Evolutionary conservation across 2,329 filamentous ascomycete genomes (phyloP), one percentile per base, ranked within the genome.

Genomic region (Helicocarpus griseus): DNA sequence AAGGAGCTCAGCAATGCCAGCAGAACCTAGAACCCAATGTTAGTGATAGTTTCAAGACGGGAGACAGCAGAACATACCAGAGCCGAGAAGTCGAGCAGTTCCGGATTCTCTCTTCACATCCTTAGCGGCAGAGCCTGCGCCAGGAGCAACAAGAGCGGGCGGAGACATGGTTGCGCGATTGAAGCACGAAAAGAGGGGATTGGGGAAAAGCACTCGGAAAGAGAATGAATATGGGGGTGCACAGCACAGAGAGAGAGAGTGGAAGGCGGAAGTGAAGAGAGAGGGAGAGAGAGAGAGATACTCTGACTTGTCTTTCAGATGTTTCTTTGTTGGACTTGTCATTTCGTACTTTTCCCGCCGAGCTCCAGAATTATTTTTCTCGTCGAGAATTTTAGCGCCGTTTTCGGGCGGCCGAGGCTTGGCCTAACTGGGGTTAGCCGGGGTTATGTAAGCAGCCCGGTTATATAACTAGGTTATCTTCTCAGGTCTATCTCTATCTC

Each of bases 1-100:
- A 65, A 89, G 82, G 65, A 96, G 77, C 74, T 96, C 91, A 63
- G 90, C 85, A 69, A 96, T 91, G 76, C 90, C 90, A 66, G 90
- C 89, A 66, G 84, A 88, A 65, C 90, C 90, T 96, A 62, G 48
- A 50, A 49, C 22, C 46, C 56, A 49, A 55, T 45, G 46, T 59
- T 49, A 59, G 54, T 48, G 53, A 51, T 50, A 49, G 26, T 9
- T 5, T 22, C n/a, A 44, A 48, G 5, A 31, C 40, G 11, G 5
- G 24, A 26, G 38, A 58, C 69, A 35, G 70, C 26, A 35, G 40
- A 45, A 57, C 71, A 51, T 76, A 96, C 93, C 93, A 65, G 93
- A 96, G 63, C 93, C 93, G 59, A 96, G 76, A 60, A 98, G 74
- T 72, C 93, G 82, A 63, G 93, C 93, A 66, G 85, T 69, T 63